Evolutionary conservation across 2,329 filamentous ascomycete genomes (phyloP).

Genomic region (Penicillium griseofulvum): DNA sequence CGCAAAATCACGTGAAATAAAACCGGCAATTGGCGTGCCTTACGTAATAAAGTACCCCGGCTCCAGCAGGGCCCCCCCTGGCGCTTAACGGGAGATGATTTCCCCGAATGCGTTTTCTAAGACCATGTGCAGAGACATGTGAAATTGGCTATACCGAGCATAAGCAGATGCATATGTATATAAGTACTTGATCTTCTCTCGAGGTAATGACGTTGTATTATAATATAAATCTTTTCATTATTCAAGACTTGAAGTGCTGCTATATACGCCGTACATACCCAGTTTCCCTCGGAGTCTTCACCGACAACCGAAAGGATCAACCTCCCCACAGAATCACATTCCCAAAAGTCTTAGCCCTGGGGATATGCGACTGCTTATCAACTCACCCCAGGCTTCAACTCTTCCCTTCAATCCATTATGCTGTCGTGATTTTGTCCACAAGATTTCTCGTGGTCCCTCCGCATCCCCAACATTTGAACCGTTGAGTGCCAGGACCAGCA

Average conservation of each 20-base stretch:
- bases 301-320: conserved; percentile 34
- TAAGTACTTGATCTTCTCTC: background rate
- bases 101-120: background rate
- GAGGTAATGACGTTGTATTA: too few relatives aligned
- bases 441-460: background rate
- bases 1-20: conserved; percentile 14
- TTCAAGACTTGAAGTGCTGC: background rate
- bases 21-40: background rate
- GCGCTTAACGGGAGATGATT: background rate
- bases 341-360: conserved; percentile 4
- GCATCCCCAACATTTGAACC: conserved; percentile 3
- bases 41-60: background rate
- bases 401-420: conserved; percentile 2
- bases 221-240: background rate
- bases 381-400: conserved; percentile 5
- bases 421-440: background rate
- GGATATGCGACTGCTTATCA: conserved; percentile 9
- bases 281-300: conserved; percentile 27
- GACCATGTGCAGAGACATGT: conserved; percentile 8
- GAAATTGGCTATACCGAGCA: conserved; percentile 8
- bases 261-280: background rate
- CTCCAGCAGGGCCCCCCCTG: background rate
- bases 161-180: background rate
- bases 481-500: conserved; percentile 3
- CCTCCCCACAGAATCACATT: conserved; percentile 28